phyloP scores from a whole-genome alignment of 306 rosid genomes.

The Vigna nakashimae region DNA sequence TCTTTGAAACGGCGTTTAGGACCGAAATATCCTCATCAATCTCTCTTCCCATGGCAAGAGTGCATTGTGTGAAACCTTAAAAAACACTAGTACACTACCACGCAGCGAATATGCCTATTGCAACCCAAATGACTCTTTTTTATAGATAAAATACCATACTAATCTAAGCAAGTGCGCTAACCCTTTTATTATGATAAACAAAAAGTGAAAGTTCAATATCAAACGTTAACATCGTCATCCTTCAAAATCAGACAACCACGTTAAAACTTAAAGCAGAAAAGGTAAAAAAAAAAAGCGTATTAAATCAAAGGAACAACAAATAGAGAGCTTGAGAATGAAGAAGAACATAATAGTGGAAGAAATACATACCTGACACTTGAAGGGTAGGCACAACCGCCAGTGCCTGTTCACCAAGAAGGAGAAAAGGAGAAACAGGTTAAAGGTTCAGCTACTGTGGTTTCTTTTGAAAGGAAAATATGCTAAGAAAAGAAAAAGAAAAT shows the following conservation, averaged over 20 bases:
- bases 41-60: too few species aligned
- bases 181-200: conserved; percentile 6
- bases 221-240: neutral
- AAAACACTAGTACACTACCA: neutral
- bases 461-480: neutral
- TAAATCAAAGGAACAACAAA: neutral
- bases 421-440: neutral
- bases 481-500: too few species aligned
- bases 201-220: conserved; percentile 20
- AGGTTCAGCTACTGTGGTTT: neutral
- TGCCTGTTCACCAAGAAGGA: conserved; percentile 59
- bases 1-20: neutral
- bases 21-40: neutral
- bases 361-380: conserved; percentile 73
- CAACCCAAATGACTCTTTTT: neutral
- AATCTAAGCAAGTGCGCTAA: conserved; percentile 17
- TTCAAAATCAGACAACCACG: neutral
- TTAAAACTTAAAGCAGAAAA: neutral
- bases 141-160: neutral
- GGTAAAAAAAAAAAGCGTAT: neutral
- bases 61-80: neutral
- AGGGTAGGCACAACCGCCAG: conserved; percentile 72
- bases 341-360: neutral
- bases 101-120: conserved; percentile 28
- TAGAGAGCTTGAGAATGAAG: neutral